A percentile compares a stretch with the other conserved stretches of the same genome.
Evolutionary conservation across 179 eudicot species (phyloP).

Genomic region (Silene noctiflora): DNA sequence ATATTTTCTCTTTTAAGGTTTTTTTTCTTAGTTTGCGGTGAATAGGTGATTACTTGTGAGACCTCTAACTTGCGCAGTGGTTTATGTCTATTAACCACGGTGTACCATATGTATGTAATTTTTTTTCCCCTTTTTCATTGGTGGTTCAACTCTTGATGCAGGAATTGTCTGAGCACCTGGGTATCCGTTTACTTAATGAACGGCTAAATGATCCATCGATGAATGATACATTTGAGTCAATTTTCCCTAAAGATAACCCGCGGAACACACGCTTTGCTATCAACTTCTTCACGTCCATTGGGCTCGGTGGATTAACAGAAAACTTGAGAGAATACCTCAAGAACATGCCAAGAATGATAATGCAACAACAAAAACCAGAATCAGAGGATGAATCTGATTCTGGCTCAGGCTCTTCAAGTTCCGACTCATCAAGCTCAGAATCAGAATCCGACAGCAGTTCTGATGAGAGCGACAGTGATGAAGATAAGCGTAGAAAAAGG

Average conservation of each 20-base stretch:
- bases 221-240: slow-evolving; percentile 76
- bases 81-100: no score
- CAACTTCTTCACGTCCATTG: slow-evolving; percentile 90
- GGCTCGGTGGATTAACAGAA: slow-evolving; percentile 91
- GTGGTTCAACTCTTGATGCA: slow-evolving; percentile 27
- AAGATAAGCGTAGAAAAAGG: slow-evolving; percentile 34
- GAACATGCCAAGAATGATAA: slow-evolving; percentile 85
- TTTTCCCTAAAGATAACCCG: slow-evolving; percentile 81
- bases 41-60: background rate
- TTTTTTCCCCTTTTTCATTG: background rate
- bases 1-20: background rate
- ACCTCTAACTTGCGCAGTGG: background rate
- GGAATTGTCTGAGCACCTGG: slow-evolving; percentile 90
- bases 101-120: background rate
- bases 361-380: slow-evolving; percentile 77
- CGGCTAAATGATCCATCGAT: slow-evolving; percentile 71
- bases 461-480: slow-evolving; percentile 43
- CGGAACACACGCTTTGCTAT: slow-evolving; percentile 80
- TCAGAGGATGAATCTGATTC: slow-evolving; percentile 35
- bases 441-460: slow-evolving; percentile 35
- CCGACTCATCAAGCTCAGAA: slow-evolving; percentile 31
- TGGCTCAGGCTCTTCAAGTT: slow-evolving; percentile 56
- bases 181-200: slow-evolving; percentile 75
- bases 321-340: slow-evolving; percentile 77
- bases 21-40: background rate